These are phyloP conservation scores for Eutypella sp. DNA, from an alignment of 2,329 filamentous ascomycete species.

Conservation along the genomic window DNA sequence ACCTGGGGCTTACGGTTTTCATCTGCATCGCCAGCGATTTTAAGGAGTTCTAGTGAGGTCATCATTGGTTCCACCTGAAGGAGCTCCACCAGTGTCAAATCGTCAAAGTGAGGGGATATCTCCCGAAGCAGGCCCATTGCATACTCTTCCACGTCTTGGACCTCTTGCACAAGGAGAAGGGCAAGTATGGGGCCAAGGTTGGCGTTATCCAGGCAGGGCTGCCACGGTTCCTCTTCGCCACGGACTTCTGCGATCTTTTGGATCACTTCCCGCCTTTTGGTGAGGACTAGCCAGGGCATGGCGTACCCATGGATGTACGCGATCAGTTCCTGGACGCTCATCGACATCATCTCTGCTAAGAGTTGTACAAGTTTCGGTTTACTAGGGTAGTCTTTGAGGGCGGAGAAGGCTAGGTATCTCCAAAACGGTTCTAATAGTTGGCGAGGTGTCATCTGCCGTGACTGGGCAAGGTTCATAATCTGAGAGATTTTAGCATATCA, in stretches of 20 bases:
- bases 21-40: constrained; percentile 66
- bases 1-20: constrained; percentile 54
- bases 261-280: constrained; percentile 71
- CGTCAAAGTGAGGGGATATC: constrained; percentile 66
- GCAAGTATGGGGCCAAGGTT: constrained; percentile 57
- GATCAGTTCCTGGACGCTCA: constrained; percentile 70
- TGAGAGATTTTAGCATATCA: constrained; percentile 9
- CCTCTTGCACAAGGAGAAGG: constrained; percentile 54
- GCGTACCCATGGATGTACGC: constrained; percentile 73
- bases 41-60: constrained; percentile 77
- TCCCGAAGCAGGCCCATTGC: constrained; percentile 64
- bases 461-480: constrained; percentile 66
- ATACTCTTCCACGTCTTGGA: constrained; percentile 54
- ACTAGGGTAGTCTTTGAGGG: constrained; percentile 74
- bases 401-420: constrained; percentile 75
- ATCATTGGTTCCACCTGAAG: constrained; percentile 70
- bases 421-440: constrained; percentile 83
- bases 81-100: constrained; percentile 60
- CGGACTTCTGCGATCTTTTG: constrained; percentile 75
- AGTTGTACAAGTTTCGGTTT: constrained; percentile 78
- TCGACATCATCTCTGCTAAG: constrained; percentile 75
- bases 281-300: constrained; percentile 79
- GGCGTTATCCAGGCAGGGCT: constrained; percentile 47
- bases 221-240: constrained; percentile 59
- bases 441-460: constrained; percentile 55